A percentile compares a stretch with the other conserved stretches of the same genome.
phyloP scores from a whole-genome alignment of 148 eudicot genomes.

The Selenicereus undatus region DNA sequence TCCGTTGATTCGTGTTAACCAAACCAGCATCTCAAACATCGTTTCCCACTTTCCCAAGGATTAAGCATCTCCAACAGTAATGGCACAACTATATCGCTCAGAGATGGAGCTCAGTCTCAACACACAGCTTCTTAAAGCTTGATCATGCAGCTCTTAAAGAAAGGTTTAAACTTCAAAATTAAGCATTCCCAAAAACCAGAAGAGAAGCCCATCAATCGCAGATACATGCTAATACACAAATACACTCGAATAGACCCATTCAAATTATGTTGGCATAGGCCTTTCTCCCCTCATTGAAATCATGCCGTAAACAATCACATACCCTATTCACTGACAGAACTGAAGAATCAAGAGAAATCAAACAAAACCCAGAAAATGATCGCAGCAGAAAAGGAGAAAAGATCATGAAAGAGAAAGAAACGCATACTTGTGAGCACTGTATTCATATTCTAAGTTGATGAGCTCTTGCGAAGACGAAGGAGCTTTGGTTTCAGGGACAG shows the following conservation, averaged over 20 bases:
- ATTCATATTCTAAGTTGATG: slow-evolving; percentile 56
- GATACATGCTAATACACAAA: not conserved
- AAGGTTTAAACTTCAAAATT: not conserved
- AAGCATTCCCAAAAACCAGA: not conserved
- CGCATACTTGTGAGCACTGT: slow-evolving; percentile 76
- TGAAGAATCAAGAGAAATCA: not conserved
- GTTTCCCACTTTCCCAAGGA: too few relatives aligned
- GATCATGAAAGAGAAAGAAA: slow-evolving; percentile 1
- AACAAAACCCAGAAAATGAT: not conserved
- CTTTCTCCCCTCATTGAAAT: not conserved
- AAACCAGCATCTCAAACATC: not conserved
- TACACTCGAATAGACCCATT: not conserved
- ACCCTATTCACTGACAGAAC: not conserved
- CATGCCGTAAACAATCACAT: too few relatives aligned
- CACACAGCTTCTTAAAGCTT: not conserved
- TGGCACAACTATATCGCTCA: not conserved
- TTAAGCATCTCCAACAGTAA: too few relatives aligned
- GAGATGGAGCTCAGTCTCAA: not conserved
- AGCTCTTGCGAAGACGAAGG: slow-evolving; percentile 59
- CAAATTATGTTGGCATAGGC: not conserved
- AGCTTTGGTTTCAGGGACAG: slow-evolving; percentile 35
- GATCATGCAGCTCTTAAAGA: not conserved
- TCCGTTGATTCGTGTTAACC: not conserved
- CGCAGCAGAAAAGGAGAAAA: not conserved
- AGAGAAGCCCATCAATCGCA: not conserved